Percentiles rank a stretch among this genome's conserved stretches.
Conservation (phyloP, 208 protist species). For the Trypanosoma congolense region DNA sequence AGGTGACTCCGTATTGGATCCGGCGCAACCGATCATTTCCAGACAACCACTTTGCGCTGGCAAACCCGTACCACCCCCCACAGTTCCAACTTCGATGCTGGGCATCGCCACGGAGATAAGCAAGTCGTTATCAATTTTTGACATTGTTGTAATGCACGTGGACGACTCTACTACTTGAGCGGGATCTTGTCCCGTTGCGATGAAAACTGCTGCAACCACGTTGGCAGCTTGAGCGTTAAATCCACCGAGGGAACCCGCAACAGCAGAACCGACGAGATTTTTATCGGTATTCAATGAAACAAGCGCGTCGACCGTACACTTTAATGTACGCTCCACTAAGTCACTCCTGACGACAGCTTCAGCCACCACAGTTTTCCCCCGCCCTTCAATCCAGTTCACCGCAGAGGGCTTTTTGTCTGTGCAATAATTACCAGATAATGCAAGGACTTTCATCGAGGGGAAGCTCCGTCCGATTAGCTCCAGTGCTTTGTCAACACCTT, state of each 20-base stretch:
- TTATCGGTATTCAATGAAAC: conserved; percentile 93
- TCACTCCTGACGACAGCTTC: conserved; percentile 90
- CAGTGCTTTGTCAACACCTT: conserved; percentile 93
- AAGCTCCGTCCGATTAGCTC: conserved; percentile 83
- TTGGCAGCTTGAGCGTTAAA: conserved; percentile 98
- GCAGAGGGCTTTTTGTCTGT: conserved; percentile 98
- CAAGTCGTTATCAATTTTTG: conserved; percentile 89
- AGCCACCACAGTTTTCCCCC: conserved; percentile 94
- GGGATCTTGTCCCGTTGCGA: conserved; percentile 97
- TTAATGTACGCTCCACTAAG: conserved; percentile 91
- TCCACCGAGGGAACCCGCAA: conserved; percentile 96
- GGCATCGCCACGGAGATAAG: conserved; percentile 96
- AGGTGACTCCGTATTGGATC: conserved; percentile 73
- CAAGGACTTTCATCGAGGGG: conserved; percentile 88
- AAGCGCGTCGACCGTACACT: conserved; percentile 90
- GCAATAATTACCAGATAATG: conserved; percentile 96
- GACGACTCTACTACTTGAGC: conserved; percentile 97
- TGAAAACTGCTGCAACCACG: conserved; percentile 96
- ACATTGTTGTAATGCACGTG: conserved; percentile 96
- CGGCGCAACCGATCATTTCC: conserved; percentile 90
- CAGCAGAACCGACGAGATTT: conserved; percentile 96
- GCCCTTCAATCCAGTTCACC: conserved; percentile 97
- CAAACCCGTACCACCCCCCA: conserved; percentile 97
- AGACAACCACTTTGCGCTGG: conserved; percentile 91
- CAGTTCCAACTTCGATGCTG: conserved; percentile 97